A percentile compares a stretch with the other conserved stretches of the same genome.
Conservation (phyloP, 306 rosid species). For the Acmispon strigosus region DNA sequence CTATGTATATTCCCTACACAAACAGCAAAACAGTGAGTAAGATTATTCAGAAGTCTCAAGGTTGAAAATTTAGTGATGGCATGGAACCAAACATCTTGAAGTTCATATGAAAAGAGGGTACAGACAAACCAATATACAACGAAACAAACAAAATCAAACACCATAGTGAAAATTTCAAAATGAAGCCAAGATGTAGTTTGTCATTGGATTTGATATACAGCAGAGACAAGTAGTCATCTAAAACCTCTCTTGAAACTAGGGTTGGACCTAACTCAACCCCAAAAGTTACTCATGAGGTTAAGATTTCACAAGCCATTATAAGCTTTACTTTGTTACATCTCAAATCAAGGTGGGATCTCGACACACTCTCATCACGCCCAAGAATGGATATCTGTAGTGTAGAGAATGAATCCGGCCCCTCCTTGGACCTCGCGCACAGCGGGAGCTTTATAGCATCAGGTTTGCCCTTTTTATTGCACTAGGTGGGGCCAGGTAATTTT, state of each 20-base stretch:
- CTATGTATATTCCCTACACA: constrained; percentile 69
- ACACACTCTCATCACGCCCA: too few species aligned
- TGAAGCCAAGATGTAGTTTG: not conserved
- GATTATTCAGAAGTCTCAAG: not conserved
- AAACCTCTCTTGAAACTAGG: not conserved
- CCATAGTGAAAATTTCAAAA: not conserved
- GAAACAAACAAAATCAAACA: not conserved
- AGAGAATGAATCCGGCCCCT: too few species aligned
- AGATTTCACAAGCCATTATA: too few species aligned
- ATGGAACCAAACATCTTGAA: not conserved
- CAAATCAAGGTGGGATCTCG: too few species aligned
- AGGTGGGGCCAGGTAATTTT: too few species aligned
- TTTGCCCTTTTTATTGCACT: too few species aligned
- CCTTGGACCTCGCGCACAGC: too few species aligned
- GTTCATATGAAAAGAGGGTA: not conserved
- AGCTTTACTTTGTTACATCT: too few species aligned
- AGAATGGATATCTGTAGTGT: too few species aligned
- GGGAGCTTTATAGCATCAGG: too few species aligned
- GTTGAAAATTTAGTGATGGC: not conserved
- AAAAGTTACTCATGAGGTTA: too few species aligned
- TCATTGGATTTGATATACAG: not conserved
- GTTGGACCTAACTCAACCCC: too few species aligned
- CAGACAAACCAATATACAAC: not conserved
- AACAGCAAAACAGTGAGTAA: constrained; percentile 8
- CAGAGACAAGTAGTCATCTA: not conserved